Conservation (phyloP, 1,284 basidiomycete species). For the Phlebopus sp. region DNA sequence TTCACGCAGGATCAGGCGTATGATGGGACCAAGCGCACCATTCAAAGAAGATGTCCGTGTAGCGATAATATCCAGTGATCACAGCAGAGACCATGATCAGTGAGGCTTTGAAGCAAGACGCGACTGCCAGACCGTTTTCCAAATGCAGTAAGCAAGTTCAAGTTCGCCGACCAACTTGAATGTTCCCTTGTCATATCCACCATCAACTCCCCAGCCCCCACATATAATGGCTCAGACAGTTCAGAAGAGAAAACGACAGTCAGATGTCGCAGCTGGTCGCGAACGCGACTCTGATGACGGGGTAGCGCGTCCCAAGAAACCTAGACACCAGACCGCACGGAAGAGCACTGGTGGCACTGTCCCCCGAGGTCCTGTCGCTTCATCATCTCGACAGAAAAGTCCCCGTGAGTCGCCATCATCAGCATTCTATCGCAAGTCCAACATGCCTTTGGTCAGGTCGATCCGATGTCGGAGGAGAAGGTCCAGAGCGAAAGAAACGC, state of each 20-base stretch:
- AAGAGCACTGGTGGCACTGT: constrained; percentile 69
- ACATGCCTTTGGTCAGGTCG: constrained; percentile 14
- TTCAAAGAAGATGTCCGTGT: constrained; percentile 75
- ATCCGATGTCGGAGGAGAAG: constrained; percentile 25
- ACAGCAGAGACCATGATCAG: constrained; percentile 41
- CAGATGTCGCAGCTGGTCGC: constrained; percentile 35
- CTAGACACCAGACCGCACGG: constrained; percentile 61
- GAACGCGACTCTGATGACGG: constrained; percentile 34
- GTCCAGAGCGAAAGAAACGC: constrained; percentile 46
- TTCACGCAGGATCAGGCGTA: neutral
- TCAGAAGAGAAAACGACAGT: constrained; percentile 36
- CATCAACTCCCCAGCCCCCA: constrained; percentile 6
- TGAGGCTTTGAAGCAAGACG: too few species aligned
- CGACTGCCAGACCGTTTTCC: neutral
- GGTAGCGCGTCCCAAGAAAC: constrained; percentile 46
- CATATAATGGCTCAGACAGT: constrained; percentile 49
- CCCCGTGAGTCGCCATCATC: constrained; percentile 20
- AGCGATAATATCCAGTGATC: constrained; percentile 72
- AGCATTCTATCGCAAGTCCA: constrained; percentile 1
- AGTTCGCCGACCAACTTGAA: neutral
- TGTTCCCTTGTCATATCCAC: neutral
- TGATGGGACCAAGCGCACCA: constrained; percentile 43
- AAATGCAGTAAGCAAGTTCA: constrained; percentile 8
- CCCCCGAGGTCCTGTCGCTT: constrained; percentile 31
- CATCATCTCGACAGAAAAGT: constrained; percentile 25